A percentile compares a stretch with the other conserved stretches of the same genome.
These are phyloP conservation scores for Ophiostoma angusticollis DNA, from an alignment of 2,329 filamentous ascomycete genomes.

Conservation along the genomic window DNA sequence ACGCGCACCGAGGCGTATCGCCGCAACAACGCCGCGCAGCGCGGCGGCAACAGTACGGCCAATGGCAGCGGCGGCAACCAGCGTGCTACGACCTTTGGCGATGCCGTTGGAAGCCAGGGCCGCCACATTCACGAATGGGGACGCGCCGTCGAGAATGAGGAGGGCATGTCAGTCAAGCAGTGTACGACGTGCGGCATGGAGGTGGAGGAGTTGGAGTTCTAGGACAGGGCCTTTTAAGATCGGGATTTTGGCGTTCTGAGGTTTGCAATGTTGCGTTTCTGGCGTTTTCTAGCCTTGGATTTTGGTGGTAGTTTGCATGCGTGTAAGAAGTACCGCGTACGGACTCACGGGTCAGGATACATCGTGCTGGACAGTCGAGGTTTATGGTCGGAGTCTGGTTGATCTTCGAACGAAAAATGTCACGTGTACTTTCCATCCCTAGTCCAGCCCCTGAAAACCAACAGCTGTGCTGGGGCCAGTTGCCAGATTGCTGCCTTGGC, in stretches of 20 bases:
- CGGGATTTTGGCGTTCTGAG: no score
- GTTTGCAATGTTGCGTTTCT: no score
- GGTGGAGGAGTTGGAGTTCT: constrained; percentile 63
- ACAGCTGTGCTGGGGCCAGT: neutral
- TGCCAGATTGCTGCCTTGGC: constrained; percentile 24
- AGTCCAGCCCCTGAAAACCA: constrained; percentile 8
- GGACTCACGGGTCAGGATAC: no score
- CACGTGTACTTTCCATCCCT: constrained; percentile 15
- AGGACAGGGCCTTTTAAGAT: no score
- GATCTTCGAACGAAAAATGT: neutral
- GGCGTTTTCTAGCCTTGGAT: no score
- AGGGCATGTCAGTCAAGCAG: constrained; percentile 68
- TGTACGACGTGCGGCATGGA: constrained; percentile 67
- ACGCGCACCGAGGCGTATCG: constrained; percentile 85
- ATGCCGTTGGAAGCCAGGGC: constrained; percentile 52
- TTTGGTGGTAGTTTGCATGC: no score
- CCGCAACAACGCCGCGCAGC: constrained; percentile 59
- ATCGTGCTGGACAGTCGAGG: no score
- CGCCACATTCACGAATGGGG: constrained; percentile 88
- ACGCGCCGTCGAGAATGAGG: constrained; percentile 52
- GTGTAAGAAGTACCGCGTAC: no score
- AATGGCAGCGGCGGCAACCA: constrained; percentile 24
- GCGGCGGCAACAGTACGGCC: constrained; percentile 26
- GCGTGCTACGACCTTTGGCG: constrained; percentile 57
- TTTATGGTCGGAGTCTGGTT: no score